Base-by-base conservation (phyloP, 805 yeast genomes). In the Candida taoyuanica region DNA sequence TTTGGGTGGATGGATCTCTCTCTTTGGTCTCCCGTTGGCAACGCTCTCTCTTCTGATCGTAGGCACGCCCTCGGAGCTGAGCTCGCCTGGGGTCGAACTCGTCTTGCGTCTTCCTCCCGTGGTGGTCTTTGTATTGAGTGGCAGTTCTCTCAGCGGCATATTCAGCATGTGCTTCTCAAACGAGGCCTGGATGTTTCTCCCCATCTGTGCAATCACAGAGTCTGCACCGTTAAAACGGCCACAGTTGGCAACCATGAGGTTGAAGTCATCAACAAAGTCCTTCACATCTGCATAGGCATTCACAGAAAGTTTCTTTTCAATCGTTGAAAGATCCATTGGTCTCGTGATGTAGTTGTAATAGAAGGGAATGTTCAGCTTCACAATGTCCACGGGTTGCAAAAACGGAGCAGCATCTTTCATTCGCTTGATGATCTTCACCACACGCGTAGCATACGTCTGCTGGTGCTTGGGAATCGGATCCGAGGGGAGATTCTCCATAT, bases 1-100 rank as follows among this genome's bases (percentile, higher is more conserved):
- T 56, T 85, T 82, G 37, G 98, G 98, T 3, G 98, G 98, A 59
- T 89, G 97, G 33, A 93, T 87, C 50, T 87, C 93, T 50, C 98
- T 77, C 63, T 91, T 91, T 27, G 98, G 98, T 49, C 98, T 73
- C 21, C 89, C 93, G 20, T 62, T 56, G 17, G 81, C 78, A 6
- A 74, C 70, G 23, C 83, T 77, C 44, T 87, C 95, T 41, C 91
- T 73, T 58, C 95, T 74, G 34, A 82, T 73, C n/a, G 65, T 65
- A 9, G 84, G 85, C 16, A 75, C 69, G 13, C 78, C 82, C 30
- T 70, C 58, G 2, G 64, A 57, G 33, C 59, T 62, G 26, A 65
- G 46, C 23, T 66, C 52, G 28, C 52, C 53, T 15, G 54, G 53
- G 5, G 60, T 53, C 1, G 64, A 55, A 18, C 45, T 47, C 11